Evolutionary conservation across 2,329 filamentous ascomycete genomes (phyloP).

Genomic region (Cryphonectria carpinicola): DNA sequence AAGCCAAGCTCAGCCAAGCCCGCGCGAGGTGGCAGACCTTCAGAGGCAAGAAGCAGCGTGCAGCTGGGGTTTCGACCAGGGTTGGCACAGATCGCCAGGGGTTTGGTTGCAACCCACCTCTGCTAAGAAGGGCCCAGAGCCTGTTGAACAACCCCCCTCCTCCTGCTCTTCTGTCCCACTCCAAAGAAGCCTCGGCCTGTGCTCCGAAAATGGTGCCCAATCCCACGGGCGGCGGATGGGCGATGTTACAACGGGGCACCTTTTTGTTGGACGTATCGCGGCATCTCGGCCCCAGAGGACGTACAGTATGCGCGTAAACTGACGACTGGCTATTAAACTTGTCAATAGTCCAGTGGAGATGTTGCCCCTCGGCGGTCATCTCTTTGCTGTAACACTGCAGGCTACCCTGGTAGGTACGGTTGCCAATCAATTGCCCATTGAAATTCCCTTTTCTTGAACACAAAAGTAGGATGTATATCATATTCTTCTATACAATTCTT

Average conservation of each 20-base stretch:
- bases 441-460: neutral
- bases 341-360: conserved; percentile 4
- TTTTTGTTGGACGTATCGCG: neutral
- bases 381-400: neutral
- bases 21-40: neutral
- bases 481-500: neutral
- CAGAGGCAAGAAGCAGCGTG: conserved; percentile 1
- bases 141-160: neutral
- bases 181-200: neutral
- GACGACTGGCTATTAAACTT: conserved; percentile 4
- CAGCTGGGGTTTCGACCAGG: neutral
- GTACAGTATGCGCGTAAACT: conserved; percentile 5
- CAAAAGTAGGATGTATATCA: neutral
- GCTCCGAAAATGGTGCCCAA: neutral
- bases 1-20: neutral
- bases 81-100: conserved; percentile 7
- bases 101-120: neutral
- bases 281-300: neutral
- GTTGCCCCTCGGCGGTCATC: neutral
- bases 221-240: neutral
- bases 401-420: neutral
- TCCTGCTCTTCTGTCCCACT: neutral
- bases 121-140: neutral
- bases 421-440: neutral
- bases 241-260: neutral